Percentiles rank a stretch among this genome's conserved stretches.
Evolutionary conservation across 345 rosid species (phyloP).

Genomic region (Aegle marmelos): DNA sequence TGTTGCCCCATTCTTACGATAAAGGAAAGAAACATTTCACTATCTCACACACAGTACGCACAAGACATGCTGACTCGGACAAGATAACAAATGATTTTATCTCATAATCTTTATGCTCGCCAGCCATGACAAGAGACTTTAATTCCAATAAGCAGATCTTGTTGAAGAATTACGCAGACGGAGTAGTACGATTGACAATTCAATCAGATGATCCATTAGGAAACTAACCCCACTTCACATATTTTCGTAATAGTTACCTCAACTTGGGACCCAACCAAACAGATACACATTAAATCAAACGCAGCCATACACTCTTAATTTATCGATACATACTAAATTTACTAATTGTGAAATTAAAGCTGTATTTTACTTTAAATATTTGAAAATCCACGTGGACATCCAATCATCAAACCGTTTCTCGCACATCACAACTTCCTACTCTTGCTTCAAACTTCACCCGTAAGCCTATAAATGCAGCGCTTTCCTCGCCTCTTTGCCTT

Average conservation of each 20-base stretch:
- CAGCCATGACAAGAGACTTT: neutral
- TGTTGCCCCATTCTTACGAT: neutral
- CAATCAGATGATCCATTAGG: slow-evolving; percentile 15
- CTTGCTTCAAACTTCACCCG: neutral
- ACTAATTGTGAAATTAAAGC: slow-evolving; percentile 14
- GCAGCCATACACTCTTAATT: neutral
- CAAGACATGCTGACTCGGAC: neutral
- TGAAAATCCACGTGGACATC: neutral
- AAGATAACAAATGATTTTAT: neutral
- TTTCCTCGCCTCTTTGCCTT: neutral
- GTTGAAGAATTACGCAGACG: neutral
- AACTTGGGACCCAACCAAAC: neutral
- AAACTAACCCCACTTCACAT: neutral
- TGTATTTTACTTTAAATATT: neutral
- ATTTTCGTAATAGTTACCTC: neutral
- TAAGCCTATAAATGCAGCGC: slow-evolving; percentile 21
- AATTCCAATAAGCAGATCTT: neutral
- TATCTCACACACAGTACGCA: neutral
- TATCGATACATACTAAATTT: slow-evolving; percentile 16
- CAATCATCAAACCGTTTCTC: slow-evolving; percentile 13
- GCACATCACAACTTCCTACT: slow-evolving; percentile 10
- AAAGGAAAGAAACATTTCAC: too few relatives aligned
- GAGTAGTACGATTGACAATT: neutral
- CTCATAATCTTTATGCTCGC: slow-evolving; percentile 2
- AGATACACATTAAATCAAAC: neutral